These are phyloP conservation scores for Alternaria incomplexa DNA, from an alignment of 2,329 filamentous ascomycete species.

Conservation along the genomic window DNA sequence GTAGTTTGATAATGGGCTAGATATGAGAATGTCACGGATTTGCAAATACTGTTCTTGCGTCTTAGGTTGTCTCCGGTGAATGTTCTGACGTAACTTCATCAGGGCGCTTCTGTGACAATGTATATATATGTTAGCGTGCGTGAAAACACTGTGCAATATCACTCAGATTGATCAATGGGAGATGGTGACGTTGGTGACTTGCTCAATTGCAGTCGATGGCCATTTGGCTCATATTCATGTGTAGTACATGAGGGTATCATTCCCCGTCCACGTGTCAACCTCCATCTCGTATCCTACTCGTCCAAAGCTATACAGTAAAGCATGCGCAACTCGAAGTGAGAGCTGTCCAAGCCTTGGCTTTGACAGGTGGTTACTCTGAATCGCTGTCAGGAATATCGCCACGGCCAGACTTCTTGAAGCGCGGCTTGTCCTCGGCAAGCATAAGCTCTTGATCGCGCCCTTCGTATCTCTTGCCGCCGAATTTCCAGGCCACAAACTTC, in stretches of 20 bases:
- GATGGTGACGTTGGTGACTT: background rate
- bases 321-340: background rate
- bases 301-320: background rate
- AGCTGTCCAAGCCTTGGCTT: slow-evolving; percentile 2
- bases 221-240: background rate
- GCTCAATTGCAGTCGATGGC: background rate
- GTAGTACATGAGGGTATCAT: slow-evolving; percentile 11
- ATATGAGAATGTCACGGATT: background rate
- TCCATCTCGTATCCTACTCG: background rate
- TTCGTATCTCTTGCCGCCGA: slow-evolving; percentile 29
- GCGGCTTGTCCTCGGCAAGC: slow-evolving; percentile 36
- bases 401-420: slow-evolving; percentile 39
- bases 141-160: background rate
- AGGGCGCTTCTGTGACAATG: background rate
- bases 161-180: background rate
- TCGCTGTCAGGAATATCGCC: slow-evolving; percentile 29
- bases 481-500: slow-evolving; percentile 24
- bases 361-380: slow-evolving; percentile 28
- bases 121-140: background rate
- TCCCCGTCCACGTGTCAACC: background rate
- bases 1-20: slow-evolving; percentile 9
- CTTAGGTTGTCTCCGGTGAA: background rate
- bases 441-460: slow-evolving; percentile 20
- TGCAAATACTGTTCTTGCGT: background rate
- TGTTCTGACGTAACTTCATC: background rate